Conservation (phyloP, 768 basidiomycete species). For the Boletus coccyginus region DNA sequence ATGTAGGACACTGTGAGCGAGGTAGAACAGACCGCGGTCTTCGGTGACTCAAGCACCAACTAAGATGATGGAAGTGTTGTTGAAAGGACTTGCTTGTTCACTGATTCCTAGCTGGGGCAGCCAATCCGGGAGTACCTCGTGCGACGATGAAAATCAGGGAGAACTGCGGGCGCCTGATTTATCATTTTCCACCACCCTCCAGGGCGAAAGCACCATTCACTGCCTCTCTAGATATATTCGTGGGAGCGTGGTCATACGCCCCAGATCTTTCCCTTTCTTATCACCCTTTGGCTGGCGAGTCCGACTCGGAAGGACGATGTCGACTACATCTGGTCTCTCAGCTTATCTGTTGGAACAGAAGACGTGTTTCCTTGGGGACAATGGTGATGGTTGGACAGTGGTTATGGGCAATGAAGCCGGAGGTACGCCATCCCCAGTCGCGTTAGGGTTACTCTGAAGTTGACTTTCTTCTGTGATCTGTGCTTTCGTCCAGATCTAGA, state of each 20-base stretch:
- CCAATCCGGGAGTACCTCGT: too few species aligned
- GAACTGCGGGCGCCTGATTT: neutral
- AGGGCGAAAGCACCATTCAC: neutral
- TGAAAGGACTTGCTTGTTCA: neutral
- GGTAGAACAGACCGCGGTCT: neutral
- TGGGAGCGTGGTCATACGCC: neutral
- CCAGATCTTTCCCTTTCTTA: neutral
- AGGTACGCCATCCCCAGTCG: conserved; percentile 45
- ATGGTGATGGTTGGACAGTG: conserved; percentile 69
- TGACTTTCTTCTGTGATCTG: neutral
- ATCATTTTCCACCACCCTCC: neutral
- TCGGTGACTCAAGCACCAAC: neutral
- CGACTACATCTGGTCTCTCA: conserved; percentile 28
- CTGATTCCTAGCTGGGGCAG: too few species aligned
- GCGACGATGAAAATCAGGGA: neutral
- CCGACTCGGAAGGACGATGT: conserved; percentile 21
- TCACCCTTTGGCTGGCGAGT: neutral
- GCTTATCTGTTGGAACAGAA: conserved; percentile 50
- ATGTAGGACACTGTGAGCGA: neutral
- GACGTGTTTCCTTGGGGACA: conserved; percentile 57
- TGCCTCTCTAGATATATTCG: neutral
- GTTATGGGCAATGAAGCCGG: conserved; percentile 97
- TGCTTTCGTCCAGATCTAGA: conserved; percentile 69
- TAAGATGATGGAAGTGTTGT: neutral
- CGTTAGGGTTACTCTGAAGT: neutral